Base-by-base conservation (phyloP, 2,329 filamentous ascomycete species). In the Colletotrichum neosansevieriae region DNA sequence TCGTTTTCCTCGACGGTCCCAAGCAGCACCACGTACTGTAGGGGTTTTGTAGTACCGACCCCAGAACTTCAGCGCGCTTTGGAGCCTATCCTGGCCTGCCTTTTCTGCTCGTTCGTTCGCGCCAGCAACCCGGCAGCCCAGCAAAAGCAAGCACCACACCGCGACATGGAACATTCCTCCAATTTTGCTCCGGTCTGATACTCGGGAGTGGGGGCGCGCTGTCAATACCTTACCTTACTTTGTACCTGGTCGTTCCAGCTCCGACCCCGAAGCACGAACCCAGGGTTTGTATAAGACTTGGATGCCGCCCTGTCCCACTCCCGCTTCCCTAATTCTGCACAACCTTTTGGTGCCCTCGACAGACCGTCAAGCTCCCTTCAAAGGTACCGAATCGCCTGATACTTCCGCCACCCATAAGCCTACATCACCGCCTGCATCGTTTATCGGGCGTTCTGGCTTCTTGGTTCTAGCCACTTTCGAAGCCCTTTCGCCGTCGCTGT, bases 261-360 rank as follows among this genome's bases (percentile, higher is more conserved):
- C 24, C 49, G 36, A 42, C 24, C 29, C 59, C 42, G 38, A 53
- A 68, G 65, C 61, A 58, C 64, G 60, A 45, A 51, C 61, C 65
- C 54, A 65, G 21, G 53, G 61, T 40, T 64, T 34, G 65, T 68
- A 68, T 65, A 68, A 68, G 65, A 68, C 61, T 65, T 65, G 47
- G 21, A 49, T 45, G 36, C 61, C 21, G 53, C 65, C 65, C 60
- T 53, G 61, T 59, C 45, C 53, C 65, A 64, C 21, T 6, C 29
- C 19, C 19, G 6, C 7, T n/a, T 32, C 12, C 3, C 21, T 11
- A 5, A 4, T 2, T 13, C 15, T 6, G 24, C 17, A 36, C 47
- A 65, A 61, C 47, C 21, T 49, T 63, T 53, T 44, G 61, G 60
- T 54, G 17, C 38, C 53, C 6, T 2, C 29, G 29, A 9, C 29